Conservation (phyloP, 306 rosid species). For the Quercus suber region DNA sequence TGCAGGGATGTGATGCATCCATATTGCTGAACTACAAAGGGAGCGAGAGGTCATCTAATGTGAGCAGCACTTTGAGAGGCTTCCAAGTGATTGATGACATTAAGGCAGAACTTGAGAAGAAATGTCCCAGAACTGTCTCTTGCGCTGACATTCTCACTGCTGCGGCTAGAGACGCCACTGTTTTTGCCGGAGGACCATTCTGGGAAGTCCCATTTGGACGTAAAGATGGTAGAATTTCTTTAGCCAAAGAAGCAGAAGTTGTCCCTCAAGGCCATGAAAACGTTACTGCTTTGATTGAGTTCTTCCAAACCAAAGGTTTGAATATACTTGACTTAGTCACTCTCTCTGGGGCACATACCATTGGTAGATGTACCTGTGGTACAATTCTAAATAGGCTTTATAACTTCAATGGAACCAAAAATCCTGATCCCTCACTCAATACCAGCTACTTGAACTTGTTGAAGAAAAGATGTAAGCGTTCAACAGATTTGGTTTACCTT, state of each 20-base stretch:
- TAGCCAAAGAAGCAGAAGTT: conserved; percentile 55
- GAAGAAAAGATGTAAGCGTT: conserved; percentile 45
- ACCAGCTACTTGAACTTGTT: conserved; percentile 44
- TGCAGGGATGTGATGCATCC: conserved; percentile 86
- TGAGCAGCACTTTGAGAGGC: conserved; percentile 70
- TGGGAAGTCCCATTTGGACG: conserved; percentile 93
- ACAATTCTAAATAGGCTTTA: conserved; percentile 52
- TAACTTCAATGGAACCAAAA: conserved; percentile 47
- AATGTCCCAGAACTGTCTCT: conserved; percentile 75
- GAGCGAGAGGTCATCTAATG: conserved; percentile 60
- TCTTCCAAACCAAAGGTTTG: conserved; percentile 49
- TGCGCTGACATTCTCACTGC: conserved; percentile 87
- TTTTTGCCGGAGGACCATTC: conserved; percentile 80
- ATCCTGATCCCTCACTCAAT: conserved; percentile 66
- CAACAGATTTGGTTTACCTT: conserved; percentile 45
- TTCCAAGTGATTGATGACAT: conserved; percentile 70
- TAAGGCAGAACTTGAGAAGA: conserved; percentile 55
- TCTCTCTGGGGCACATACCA: conserved; percentile 84
- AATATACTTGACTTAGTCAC: conserved; percentile 73
- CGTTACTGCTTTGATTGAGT: conserved; percentile 43
- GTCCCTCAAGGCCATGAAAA: conserved; percentile 91
- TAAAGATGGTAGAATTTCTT: conserved; percentile 59
- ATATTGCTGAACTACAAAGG: conserved; percentile 53
- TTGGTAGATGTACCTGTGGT: conserved; percentile 66
- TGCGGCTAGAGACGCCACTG: conserved; percentile 84